Evolutionary conservation across 2,329 filamentous ascomycete species (phyloP).

Genomic region (Xylaria sp.): DNA sequence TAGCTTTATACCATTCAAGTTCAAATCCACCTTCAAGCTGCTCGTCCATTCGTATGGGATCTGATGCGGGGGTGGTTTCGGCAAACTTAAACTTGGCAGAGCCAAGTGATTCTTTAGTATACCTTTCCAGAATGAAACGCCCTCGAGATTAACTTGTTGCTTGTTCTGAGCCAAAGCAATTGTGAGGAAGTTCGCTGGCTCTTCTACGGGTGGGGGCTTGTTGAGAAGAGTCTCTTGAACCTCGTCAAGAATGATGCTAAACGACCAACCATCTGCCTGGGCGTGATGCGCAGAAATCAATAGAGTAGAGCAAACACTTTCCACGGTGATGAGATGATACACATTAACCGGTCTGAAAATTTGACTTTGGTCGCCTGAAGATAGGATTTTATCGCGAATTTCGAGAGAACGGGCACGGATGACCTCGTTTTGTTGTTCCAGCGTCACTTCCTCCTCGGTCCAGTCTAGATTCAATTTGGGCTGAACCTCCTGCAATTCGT

Average conservation of each 20-base stretch:
- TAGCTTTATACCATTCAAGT: background rate
- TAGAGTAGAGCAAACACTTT: constrained; percentile 9
- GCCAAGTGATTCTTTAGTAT: constrained; percentile 4
- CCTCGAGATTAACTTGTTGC: constrained; percentile 1
- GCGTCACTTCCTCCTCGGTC: constrained; percentile 7
- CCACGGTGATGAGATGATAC: constrained; percentile 16
- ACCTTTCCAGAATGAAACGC: constrained; percentile 14
- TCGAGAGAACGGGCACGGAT: constrained; percentile 9
- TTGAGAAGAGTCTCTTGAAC: constrained; percentile 16
- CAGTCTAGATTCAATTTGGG: constrained; percentile 2
- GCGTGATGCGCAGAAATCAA: constrained; percentile 22
- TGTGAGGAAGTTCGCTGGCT: background rate
- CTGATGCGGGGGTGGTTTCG: constrained; percentile 13
- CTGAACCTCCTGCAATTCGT: constrained; percentile 4
- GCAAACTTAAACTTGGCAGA: constrained; percentile 13
- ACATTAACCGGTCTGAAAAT: constrained; percentile 12
- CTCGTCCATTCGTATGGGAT: constrained; percentile 14
- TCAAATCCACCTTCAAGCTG: constrained; percentile 1
- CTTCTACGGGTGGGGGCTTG: background rate
- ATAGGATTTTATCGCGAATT: constrained; percentile 8
- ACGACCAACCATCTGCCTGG: constrained; percentile 27
- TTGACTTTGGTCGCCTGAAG: background rate
- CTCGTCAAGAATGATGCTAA: constrained; percentile 24
- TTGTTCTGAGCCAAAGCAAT: constrained; percentile 9
- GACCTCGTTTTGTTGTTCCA: background rate